Evolutionary conservation across 495 filamentous ascomycete species (phyloP), one percentile per base, ranked within the genome.

Genomic region (Darksidea phi): DNA sequence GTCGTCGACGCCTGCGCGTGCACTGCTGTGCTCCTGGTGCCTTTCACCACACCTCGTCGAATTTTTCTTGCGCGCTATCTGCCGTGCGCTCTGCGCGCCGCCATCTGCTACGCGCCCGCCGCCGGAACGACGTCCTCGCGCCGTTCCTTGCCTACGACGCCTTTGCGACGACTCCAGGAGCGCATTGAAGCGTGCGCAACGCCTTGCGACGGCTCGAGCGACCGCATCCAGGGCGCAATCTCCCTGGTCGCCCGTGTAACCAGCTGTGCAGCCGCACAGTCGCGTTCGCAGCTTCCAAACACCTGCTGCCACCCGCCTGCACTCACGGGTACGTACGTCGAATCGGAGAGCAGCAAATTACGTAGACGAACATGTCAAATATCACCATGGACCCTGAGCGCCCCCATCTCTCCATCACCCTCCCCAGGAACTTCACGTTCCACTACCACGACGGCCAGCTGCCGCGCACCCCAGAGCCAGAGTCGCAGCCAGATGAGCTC

Each of bases 341-440:
- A n/a, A n/a, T n/a, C n/a, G n/a, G n/a, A n/a, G n/a, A n/a, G n/a
- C n/a, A n/a, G n/a, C n/a, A 63, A 41, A 56, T 50, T 59, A 46
- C 34, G n/a, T 36, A 43, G 41, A 43, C 41, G 5, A 15, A n/a
- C 41, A 32, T 32, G 28, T 32, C 28, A 4, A 32, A 3, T 20
- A 4, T 43, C 41, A 13, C 18, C 41, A 71, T 69, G 66, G 55
- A 67, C 10, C 36, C 65, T 2, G 52, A 62, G 18, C 79, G 77
- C 57, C 79, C 78, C 10, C 74, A 79, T 47, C 75, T 86, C 25
- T 87, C 83, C 63, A 84, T 84, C 57, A 86, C 84, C 13, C 78
- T 88, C 32, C 85, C 85, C 21, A 80, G 84, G 50, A 84, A 82
- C 72, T 87, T 87, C 71, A 81, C 77, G 23, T 86, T 85, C 63